Percentiles rank a stretch among this genome's conserved stretches.
Conservation (phyloP, 306 rosid species). For the Crotalaria pallida region DNA sequence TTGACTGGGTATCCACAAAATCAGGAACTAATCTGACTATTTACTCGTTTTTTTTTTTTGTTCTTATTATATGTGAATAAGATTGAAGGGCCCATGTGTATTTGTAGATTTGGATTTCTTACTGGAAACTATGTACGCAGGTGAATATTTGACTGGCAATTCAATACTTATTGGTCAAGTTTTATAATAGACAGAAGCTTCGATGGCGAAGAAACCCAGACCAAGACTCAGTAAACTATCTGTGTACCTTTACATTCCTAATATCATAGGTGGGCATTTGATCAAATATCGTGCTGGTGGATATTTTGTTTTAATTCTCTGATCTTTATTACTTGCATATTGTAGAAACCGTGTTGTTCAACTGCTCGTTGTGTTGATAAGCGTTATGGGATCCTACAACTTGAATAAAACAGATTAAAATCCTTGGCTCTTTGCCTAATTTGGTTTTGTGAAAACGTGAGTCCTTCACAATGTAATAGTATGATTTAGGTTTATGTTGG, state of each 20-base stretch:
- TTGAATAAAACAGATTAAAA: background rate
- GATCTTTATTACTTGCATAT: background rate
- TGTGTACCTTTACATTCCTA: slow-evolving; percentile 85
- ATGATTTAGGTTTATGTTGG: background rate
- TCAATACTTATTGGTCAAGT: slow-evolving; percentile 24
- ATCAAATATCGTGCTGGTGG: slow-evolving; percentile 15
- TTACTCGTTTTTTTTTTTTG: too few relatives aligned
- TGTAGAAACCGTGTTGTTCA: background rate
- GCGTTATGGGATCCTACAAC: background rate
- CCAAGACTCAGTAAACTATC: slow-evolving; percentile 53
- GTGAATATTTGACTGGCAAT: slow-evolving; percentile 24
- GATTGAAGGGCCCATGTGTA: background rate
- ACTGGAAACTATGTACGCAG: slow-evolving; percentile 30
- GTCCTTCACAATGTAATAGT: background rate
- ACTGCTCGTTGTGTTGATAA: background rate
- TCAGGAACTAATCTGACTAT: too few relatives aligned
- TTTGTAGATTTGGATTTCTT: slow-evolving; percentile 23
- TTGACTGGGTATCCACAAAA: too few relatives aligned
- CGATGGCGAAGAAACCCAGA: slow-evolving; percentile 67
- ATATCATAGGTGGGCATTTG: slow-evolving; percentile 74
- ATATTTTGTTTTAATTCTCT: slow-evolving; percentile 17
- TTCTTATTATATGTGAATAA: background rate
- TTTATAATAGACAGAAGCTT: slow-evolving; percentile 30
- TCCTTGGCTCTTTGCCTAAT: background rate
- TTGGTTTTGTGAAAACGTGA: background rate